These are phyloP conservation scores for Crithidia brevicula DNA, from an alignment of 208 protist genomes.

Conservation along the genomic window DNA sequence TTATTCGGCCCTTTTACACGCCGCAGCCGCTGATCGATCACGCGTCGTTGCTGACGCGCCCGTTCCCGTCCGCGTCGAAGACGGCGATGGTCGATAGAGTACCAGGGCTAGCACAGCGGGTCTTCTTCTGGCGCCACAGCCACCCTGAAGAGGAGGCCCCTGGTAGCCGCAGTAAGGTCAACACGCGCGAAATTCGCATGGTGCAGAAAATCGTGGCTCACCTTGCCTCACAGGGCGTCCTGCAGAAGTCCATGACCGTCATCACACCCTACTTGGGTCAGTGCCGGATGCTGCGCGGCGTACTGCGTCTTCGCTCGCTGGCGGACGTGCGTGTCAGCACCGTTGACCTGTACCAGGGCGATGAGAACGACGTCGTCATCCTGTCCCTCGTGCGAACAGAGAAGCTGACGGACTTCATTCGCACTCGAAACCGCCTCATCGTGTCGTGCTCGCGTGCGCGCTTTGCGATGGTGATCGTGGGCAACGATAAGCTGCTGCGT, in stretches of 20 bases:
- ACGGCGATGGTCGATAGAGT: constrained; percentile 41
- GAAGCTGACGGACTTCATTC: constrained; percentile 94
- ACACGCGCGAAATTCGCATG: constrained; percentile 85
- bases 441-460: constrained; percentile 94
- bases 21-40: constrained; percentile 73
- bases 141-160: constrained; percentile 84
- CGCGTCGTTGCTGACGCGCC: constrained; percentile 46
- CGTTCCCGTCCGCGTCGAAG: constrained; percentile 60
- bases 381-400: constrained; percentile 94
- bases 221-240: constrained; percentile 82
- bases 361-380: constrained; percentile 95
- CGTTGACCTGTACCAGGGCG: constrained; percentile 96
- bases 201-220: constrained; percentile 71
- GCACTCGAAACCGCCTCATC: constrained; percentile 93
- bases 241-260: constrained; percentile 91
- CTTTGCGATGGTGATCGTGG: constrained; percentile 90
- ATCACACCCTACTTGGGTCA: constrained; percentile 96
- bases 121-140: constrained; percentile 90
- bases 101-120: constrained; percentile 72
- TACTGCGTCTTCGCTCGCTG: constrained; percentile 70
- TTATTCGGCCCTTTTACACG: constrained; percentile 90
- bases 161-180: constrained; percentile 87
- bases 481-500: constrained; percentile 76
- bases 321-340: constrained; percentile 87
- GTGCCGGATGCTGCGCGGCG: constrained; percentile 74